Evolutionary conservation across 2,329 filamentous ascomycete species (phyloP).

Genomic region (Colletotrichum karsti): DNA sequence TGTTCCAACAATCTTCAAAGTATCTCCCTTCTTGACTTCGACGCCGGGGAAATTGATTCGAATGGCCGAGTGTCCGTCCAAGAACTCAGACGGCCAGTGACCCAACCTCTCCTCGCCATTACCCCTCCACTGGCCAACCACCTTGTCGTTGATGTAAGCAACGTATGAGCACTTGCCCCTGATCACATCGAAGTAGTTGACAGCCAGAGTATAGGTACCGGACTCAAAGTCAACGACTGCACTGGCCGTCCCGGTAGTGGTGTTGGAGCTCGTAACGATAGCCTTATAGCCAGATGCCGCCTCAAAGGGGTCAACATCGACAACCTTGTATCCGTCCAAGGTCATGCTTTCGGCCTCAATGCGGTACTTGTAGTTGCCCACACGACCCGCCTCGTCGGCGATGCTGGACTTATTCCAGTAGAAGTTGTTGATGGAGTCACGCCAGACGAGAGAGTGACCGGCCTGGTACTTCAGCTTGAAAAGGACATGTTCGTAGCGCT

Average conservation of each 20-base stretch:
- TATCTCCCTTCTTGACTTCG: conserved; percentile 57
- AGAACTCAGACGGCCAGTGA: conserved; percentile 62
- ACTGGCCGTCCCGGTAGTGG: conserved; percentile 54
- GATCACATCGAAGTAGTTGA: conserved; percentile 73
- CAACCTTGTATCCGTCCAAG: conserved; percentile 64
- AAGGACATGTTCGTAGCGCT: conserved; percentile 66
- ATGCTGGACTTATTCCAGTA: conserved; percentile 70
- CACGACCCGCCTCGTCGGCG: conserved; percentile 61
- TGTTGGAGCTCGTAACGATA: conserved; percentile 65
- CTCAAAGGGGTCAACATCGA: conserved; percentile 62
- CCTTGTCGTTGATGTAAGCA: conserved; percentile 59
- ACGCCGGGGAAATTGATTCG: conserved; percentile 66
- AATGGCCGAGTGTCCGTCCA: conserved; percentile 73
- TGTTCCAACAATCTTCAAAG: conserved; percentile 62
- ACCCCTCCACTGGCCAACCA: conserved; percentile 66
- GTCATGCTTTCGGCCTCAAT: conserved; percentile 75
- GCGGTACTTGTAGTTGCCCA: conserved; percentile 70
- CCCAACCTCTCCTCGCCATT: conserved; percentile 68
- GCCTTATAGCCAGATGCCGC: conserved; percentile 63
- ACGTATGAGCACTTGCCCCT: conserved; percentile 66
- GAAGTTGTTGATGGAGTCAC: conserved; percentile 72
- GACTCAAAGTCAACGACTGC: conserved; percentile 54
- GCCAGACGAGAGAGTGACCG: conserved; percentile 76
- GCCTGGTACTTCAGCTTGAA: conserved; percentile 72
- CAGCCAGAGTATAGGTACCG: conserved; percentile 68